phyloP scores from a whole-genome alignment of 164 flowering plant species.

The Nymphaea thermarum region DNA sequence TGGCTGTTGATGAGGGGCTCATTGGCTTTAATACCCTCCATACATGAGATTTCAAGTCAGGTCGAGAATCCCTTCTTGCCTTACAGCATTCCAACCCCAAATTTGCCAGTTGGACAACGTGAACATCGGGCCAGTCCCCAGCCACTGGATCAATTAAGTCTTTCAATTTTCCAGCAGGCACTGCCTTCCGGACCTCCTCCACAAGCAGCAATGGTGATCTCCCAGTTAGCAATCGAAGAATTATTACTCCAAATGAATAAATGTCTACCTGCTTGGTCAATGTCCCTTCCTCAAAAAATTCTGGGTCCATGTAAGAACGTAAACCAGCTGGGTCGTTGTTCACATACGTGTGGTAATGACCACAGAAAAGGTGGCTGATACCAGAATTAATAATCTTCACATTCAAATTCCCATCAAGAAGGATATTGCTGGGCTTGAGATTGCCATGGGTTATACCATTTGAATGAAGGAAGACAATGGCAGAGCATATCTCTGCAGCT shows the following conservation, averaged over 20 bases:
- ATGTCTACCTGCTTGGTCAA: slow-evolving; percentile 71
- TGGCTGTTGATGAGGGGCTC: slow-evolving; percentile 42
- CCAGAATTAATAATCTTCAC: slow-evolving; percentile 82
- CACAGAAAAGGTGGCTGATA: slow-evolving; percentile 35
- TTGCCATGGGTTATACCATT: slow-evolving; percentile 65
- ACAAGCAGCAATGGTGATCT: slow-evolving; percentile 45
- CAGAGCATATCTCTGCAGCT: slow-evolving; percentile 70
- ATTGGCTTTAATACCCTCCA: slow-evolving; percentile 74
- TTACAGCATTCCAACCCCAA: slow-evolving; percentile 69
- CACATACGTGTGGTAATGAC: slow-evolving; percentile 7
- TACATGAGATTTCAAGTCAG: slow-evolving; percentile 63
- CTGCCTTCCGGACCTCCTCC: slow-evolving; percentile 58
- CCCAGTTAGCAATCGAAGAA: slow-evolving; percentile 63
- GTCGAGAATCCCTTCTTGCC: slow-evolving; percentile 34
- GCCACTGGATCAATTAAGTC: slow-evolving; percentile 58
- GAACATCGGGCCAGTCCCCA: slow-evolving; percentile 89
- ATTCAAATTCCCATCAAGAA: slow-evolving; percentile 55
- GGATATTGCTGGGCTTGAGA: slow-evolving; percentile 68
- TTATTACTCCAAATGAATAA: slow-evolving; percentile 73
- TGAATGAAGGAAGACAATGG: slow-evolving; percentile 73
- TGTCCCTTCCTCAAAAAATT: slow-evolving; percentile 53
- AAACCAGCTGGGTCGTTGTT: slow-evolving; percentile 54
- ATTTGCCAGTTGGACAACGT: slow-evolving; percentile 68
- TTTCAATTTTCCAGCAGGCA: slow-evolving; percentile 39
- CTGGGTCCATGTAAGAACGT: slow-evolving; percentile 66